Base-by-base conservation (phyloP, 116 monocot species). In the Trichopus zeylanicus region DNA sequence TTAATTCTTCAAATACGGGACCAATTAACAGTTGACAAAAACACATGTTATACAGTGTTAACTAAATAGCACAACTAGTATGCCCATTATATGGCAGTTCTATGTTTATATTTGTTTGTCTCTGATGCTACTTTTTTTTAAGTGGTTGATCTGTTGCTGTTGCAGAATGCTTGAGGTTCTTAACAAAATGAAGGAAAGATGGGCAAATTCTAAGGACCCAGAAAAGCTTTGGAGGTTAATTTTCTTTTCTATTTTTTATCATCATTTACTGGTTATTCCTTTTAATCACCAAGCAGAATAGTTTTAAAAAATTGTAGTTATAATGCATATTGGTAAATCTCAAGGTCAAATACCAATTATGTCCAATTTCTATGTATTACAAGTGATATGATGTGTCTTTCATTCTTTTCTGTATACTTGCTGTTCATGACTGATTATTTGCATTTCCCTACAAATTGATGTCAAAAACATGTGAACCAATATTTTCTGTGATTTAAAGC, bases 91-190 rank as follows among this genome's bases (percentile, higher is more conserved):
- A 28, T 5, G 28, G 24, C 53, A 29, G 4, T 22, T 28, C 42
- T n/a, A 42, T 42, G 13, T 3, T 42, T 42, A n/a, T 42, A 13
- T 28, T 0, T 12, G 2, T 42, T 38, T 59, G 46, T 31, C 21
- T 56, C 24, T 21, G n/a, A 60, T 63, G 5, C n/a, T 46, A 15
- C 42, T 16, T 1, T 42, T 35, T 60, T 16, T 34, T 29, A 25
- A 29, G 15, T 37, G 8, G 4, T 37, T 59, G 12, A 16, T 42
- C 42, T 42, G 13, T 76, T 55, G 55, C 20, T 59, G 58, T 59
- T 78, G 39, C 70, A 91, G 91, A 63, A 78, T 86, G 77, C 29
- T 91, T 61, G 75, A 66, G n/a, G 46, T 13, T 49, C 46, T 91
- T 57, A 66, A 62, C 57, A 75, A 54, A 2, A 86, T 70, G 80